phyloP scores from a whole-genome alignment of 2,329 filamentous ascomycete species.

The Amauroascus niger region DNA sequence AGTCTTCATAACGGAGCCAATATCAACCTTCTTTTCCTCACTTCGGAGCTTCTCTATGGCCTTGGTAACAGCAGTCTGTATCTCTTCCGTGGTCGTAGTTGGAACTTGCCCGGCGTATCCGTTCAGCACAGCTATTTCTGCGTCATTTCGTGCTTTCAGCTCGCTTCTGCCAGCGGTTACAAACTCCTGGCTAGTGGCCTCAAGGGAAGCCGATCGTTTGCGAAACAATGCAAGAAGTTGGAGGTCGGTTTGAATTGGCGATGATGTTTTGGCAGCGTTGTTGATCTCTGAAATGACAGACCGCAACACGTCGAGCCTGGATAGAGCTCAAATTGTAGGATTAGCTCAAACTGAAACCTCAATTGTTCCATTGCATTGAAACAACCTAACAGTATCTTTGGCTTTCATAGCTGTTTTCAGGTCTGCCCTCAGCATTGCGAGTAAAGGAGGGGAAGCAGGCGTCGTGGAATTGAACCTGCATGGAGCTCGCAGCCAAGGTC shows the following conservation, averaged over 20 bases:
- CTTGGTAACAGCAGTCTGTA: constrained; percentile 30
- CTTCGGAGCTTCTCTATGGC: constrained; percentile 30
- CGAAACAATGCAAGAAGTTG: constrained; percentile 39
- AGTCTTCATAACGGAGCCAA: constrained; percentile 35
- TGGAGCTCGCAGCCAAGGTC: constrained; percentile 15
- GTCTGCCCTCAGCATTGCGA: constrained; percentile 38
- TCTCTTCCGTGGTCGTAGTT: constrained; percentile 34
- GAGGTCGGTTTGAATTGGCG: constrained; percentile 39
- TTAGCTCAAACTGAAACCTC: constrained; percentile 6
- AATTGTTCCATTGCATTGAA: not conserved
- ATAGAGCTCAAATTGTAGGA: not conserved
- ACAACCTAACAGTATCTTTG: constrained; percentile 39
- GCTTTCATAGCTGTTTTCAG: constrained; percentile 43
- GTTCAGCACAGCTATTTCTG: constrained; percentile 36
- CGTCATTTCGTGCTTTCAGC: constrained; percentile 38
- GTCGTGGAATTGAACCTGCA: constrained; percentile 35
- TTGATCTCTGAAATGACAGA: constrained; percentile 42
- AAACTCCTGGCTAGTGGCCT: constrained; percentile 36
- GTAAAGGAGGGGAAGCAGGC: constrained; percentile 33
- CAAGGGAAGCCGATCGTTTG: constrained; percentile 34
- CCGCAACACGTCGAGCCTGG: constrained; percentile 41
- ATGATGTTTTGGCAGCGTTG: constrained; percentile 39
- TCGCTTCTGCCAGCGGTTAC: constrained; percentile 34
- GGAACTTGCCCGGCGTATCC: constrained; percentile 38
- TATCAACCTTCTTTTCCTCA: constrained; percentile 29